Conservation (phyloP, 164 flowering plant genomes). For the Paratinospora sagittata region DNA sequence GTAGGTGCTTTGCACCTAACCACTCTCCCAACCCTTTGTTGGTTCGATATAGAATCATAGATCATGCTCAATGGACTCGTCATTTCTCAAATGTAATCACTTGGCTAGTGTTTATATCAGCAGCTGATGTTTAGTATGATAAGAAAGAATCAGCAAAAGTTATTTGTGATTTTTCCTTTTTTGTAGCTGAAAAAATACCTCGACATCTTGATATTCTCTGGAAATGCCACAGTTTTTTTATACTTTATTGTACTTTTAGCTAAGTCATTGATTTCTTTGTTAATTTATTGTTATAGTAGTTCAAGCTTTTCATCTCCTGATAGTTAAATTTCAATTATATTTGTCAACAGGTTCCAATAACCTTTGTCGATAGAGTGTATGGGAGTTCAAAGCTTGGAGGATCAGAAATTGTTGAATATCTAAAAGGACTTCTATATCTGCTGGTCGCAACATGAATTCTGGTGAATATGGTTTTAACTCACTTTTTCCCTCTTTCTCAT, state of each 20-base stretch:
- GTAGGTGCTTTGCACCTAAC: too few species aligned
- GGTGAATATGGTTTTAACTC: background rate
- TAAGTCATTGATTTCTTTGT: too few species aligned
- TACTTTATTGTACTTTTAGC: background rate
- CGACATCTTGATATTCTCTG: background rate
- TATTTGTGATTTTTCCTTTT: background rate
- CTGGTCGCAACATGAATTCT: conserved; percentile 55
- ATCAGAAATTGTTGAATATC: conserved; percentile 92
- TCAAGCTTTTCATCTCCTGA: background rate
- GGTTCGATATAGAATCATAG: background rate
- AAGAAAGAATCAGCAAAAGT: background rate
- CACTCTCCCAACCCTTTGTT: too few species aligned
- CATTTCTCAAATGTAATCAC: background rate
- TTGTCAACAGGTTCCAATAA: conserved; percentile 76
- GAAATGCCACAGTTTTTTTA: background rate
- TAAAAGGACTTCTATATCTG: conserved; percentile 84
- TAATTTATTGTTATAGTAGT: background rate
- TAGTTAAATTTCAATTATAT: background rate
- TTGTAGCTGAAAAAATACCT: background rate
- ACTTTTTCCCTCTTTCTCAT: background rate
- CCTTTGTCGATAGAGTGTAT: conserved; percentile 91
- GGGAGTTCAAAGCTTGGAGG: conserved; percentile 99
- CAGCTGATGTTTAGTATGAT: background rate
- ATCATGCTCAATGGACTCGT: background rate
- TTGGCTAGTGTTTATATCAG: background rate